A percentile compares a stretch with the other conserved stretches of the same genome.
Evolutionary conservation across 78 protist genomes (phyloP).

Genomic region (Abeoforma whisleri): DNA sequence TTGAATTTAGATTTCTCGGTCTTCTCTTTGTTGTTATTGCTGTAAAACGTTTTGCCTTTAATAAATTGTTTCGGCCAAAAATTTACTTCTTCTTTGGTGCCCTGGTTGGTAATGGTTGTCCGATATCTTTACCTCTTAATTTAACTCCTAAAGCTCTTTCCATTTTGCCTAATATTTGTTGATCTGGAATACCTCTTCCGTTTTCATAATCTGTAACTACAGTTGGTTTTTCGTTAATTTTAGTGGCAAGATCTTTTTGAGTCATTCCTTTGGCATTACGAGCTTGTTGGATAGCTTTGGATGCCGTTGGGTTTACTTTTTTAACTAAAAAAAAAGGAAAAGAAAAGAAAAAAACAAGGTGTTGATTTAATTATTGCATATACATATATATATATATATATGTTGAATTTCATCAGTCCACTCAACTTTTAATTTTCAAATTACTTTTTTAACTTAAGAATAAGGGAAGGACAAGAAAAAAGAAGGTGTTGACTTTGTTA

Average conservation of each 20-base stretch:
- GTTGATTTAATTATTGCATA: too few species aligned
- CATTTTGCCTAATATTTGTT: slow-evolving; percentile 58
- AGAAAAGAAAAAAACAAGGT: too few species aligned
- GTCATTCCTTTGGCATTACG: slow-evolving; percentile 46
- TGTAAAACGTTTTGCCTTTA: background rate
- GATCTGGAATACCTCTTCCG: slow-evolving; percentile 66
- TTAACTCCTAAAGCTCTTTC: slow-evolving; percentile 66
- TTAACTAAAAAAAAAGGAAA: too few species aligned
- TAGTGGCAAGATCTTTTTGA: slow-evolving; percentile 64
- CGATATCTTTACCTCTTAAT: slow-evolving; percentile 47
- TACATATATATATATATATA: too few species aligned
- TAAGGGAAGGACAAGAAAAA: too few species aligned
- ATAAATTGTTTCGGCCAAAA: background rate
- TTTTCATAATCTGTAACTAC: slow-evolving; percentile 63
- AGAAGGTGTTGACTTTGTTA: too few species aligned
- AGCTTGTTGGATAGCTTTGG: slow-evolving; percentile 52
- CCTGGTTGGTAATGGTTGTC: slow-evolving; percentile 6
- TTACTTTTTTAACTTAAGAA: too few species aligned
- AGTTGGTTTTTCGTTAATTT: slow-evolving; percentile 51
- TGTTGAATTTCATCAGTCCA: too few species aligned
- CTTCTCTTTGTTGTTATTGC: background rate
- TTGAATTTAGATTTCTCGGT: background rate
- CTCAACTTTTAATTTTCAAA: too few species aligned
- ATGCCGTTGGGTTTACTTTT: too few species aligned
- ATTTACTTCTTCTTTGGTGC: slow-evolving; percentile 41